Evolutionary conservation across 148 eudicot species (phyloP), one percentile per base, ranked within the genome.

Genomic region (Amaranthus palmeri): DNA sequence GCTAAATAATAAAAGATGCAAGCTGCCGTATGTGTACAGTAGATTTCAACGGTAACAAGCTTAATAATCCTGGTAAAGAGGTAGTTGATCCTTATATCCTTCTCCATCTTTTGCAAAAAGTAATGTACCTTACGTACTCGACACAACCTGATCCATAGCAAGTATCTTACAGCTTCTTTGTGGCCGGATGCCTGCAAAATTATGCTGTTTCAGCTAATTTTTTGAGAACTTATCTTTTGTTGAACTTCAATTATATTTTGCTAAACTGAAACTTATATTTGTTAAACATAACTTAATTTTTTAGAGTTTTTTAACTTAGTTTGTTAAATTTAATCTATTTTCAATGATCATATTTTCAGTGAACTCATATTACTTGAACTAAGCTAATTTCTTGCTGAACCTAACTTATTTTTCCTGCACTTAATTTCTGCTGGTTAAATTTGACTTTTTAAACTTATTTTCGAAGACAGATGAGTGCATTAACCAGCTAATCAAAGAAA

Each of bases 1-100:
- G 99, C 97, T 72, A 95, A 75, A 70, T 82, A 92, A 76, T 95
- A 95, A 76, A 95, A 92, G 68, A 95, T 88, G 78, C 99, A 95
- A 7, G 99, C 99, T 61, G 96, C 99, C 48, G 99, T 95, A 78
- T 95, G 99, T 12, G 99, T 95, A 71, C 96, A 95, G 68, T 95
- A 95, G 49, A 95, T 81, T 64, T 95, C 96, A 76, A 95, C 99
- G 49, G 70, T 75, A 40, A 95, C 78, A 75, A 95, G 93, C 72
- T 91, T 95, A 55, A 95, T 58, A 61, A 88, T 91, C 81, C 97
- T 84, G 43, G 97, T 84, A 52, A 93, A 89, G 53, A 80, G 75
- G 71, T 87, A 93, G 53, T 86, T 93, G 78, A 93, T 84, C 79
- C 98, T 81, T n/a, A 89, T 89, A 75, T 95, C 98, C 84, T 88